Evolutionary conservation across 305 asterid genomes (phyloP).

Genomic region (Fraxinus floribunda): DNA sequence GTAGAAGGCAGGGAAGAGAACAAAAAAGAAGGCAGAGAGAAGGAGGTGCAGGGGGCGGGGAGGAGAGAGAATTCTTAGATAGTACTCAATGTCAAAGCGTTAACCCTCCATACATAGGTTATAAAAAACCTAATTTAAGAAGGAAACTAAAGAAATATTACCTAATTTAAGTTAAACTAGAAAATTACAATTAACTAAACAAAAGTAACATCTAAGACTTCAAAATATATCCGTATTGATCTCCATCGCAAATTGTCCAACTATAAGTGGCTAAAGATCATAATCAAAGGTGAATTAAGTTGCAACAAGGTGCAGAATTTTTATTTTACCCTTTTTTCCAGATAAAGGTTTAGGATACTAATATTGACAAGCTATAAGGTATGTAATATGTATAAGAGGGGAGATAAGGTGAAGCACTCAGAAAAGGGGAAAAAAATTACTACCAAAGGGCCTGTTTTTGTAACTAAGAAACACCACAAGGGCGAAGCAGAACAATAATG

Average conservation of each 20-base stretch:
- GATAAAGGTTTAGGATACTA: background rate
- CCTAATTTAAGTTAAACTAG: background rate
- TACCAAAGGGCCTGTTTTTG: background rate
- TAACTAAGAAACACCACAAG: background rate
- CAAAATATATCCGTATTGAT: background rate
- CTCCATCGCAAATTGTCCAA: background rate
- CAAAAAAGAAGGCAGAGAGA: background rate
- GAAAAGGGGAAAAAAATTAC: background rate
- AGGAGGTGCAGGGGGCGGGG: background rate
- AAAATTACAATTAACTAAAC: background rate
- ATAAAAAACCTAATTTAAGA: background rate
- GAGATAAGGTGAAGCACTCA: background rate
- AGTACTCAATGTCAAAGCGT: background rate
- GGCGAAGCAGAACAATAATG: background rate
- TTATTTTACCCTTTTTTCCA: background rate
- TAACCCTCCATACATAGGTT: background rate
- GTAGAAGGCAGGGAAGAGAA: background rate
- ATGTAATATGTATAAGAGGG: background rate
- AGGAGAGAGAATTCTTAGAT: background rate
- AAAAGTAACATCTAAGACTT: background rate
- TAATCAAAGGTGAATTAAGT: background rate
- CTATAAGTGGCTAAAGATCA: background rate
- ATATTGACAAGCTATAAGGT: background rate
- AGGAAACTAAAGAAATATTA: background rate
- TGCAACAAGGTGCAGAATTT: background rate